Evolutionary conservation across 768 basidiomycete genomes (phyloP).

Genomic region (Tylopilus subfusipes): DNA sequence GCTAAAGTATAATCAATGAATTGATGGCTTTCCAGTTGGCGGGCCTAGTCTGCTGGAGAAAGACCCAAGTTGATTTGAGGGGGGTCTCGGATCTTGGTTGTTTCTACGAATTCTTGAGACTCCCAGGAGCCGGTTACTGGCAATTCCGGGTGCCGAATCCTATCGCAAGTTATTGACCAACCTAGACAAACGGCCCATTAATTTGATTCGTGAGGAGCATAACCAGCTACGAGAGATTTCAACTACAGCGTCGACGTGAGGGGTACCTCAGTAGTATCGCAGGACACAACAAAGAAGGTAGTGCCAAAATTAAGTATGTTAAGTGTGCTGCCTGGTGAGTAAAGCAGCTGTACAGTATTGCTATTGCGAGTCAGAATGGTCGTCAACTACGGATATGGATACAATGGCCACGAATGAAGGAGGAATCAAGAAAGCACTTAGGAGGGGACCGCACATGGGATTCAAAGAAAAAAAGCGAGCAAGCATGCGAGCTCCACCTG

Average conservation of each 20-base stretch:
- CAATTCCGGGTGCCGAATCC: constrained; percentile 1
- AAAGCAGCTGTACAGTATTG: constrained; percentile 28
- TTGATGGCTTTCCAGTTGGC: not conserved
- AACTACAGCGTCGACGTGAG: constrained; percentile 8
- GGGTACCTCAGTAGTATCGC: not conserved
- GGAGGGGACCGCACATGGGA: constrained; percentile 13
- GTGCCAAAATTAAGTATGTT: constrained; percentile 26
- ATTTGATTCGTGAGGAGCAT: constrained; percentile 4
- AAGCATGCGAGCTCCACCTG: not conserved
- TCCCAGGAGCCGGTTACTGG: constrained; percentile 10
- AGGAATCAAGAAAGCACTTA: constrained; percentile 1
- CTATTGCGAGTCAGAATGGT: constrained; percentile 17
- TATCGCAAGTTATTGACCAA: not conserved
- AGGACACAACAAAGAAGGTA: constrained; percentile 6
- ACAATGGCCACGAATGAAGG: constrained; percentile 20
- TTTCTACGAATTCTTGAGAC: not conserved
- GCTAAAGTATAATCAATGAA: too few relatives aligned
- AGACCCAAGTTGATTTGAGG: not conserved
- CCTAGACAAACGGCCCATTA: not conserved
- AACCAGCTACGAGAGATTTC: constrained; percentile 4
- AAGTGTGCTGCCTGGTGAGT: constrained; percentile 25
- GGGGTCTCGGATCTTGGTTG: too few relatives aligned
- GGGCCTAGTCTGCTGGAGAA: not conserved
- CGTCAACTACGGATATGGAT: constrained; percentile 29
- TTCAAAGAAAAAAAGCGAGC: constrained; percentile 6